These are phyloP conservation scores for Bromus sterilis DNA, from an alignment of 176 grass and related monocot species.

Conservation along the genomic window DNA sequence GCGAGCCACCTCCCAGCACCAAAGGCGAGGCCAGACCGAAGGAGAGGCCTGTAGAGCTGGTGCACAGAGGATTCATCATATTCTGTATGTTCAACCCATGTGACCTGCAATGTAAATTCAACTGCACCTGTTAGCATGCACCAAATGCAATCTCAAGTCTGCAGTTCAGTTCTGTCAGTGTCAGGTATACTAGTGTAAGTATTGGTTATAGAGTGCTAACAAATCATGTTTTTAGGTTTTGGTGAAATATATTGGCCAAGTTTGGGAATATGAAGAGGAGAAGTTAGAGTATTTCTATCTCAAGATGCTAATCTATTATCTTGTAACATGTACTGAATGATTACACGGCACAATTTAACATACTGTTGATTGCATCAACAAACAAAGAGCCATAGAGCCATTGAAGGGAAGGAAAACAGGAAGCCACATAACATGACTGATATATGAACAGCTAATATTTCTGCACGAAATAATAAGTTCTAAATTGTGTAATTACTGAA, in stretches of 20 bases:
- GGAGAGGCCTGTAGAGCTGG: conserved; percentile 61
- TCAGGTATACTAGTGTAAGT: background rate
- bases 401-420: background rate
- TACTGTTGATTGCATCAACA: background rate
- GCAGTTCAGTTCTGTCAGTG: background rate
- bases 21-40: conserved; percentile 62
- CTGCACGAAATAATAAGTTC: too few relatives aligned
- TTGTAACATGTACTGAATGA: background rate
- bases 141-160: background rate
- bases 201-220: background rate
- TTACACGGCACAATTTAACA: background rate
- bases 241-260: background rate
- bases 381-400: background rate
- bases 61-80: conserved; percentile 69
- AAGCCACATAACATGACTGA: background rate
- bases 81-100: conserved; percentile 93
- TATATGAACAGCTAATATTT: conserved; percentile 8
- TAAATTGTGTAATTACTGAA: too few relatives aligned
- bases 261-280: background rate
- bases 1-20: conserved; percentile 83
- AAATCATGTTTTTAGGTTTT: background rate
- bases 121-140: conserved; percentile 46
- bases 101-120: conserved; percentile 54
- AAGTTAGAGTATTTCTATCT: background rate
- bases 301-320: conserved; percentile 1